These are phyloP conservation scores for Pythium aquatile DNA, from an alignment of 352 stramenopile species.

Conservation along the genomic window DNA sequence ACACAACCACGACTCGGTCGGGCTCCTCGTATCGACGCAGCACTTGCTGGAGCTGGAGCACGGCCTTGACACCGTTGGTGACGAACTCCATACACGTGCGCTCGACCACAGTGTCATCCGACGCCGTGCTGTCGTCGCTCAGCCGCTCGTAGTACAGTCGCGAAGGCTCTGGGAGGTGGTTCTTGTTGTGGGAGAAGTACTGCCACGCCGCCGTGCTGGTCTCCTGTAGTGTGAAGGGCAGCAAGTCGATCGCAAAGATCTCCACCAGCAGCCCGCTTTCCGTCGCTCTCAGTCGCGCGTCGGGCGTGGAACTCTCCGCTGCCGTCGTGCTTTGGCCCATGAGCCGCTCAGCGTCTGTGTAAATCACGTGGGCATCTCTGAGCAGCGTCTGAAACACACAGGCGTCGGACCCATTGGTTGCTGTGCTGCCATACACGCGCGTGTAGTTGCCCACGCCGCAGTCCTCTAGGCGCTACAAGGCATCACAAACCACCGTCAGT, in stretches of 20 bases:
- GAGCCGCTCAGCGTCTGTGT: conserved; percentile 6
- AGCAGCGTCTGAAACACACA: conserved; percentile 5
- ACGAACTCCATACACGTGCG: conserved; percentile 41
- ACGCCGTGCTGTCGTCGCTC: not conserved
- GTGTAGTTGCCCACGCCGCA: not conserved
- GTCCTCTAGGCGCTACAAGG: not conserved
- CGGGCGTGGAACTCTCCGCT: no score
- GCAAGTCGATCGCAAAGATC: conserved; percentile 10
- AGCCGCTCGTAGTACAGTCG: conserved; percentile 14
- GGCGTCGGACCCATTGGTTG: not conserved
- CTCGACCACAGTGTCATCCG: conserved; percentile 48
- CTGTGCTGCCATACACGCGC: no score
- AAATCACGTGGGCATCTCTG: conserved; percentile 9
- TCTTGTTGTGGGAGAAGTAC: conserved; percentile 20
- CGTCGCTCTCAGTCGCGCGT: conserved; percentile 3
- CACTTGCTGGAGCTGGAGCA: conserved; percentile 41
- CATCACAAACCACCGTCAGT: no score
- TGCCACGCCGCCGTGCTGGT: conserved; percentile 14
- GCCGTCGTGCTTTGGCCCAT: not conserved
- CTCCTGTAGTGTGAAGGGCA: conserved; percentile 13
- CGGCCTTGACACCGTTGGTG: conserved; percentile 31
- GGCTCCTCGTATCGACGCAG: conserved; percentile 34
- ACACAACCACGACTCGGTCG: conserved; percentile 45
- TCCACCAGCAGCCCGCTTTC: conserved; percentile 11
- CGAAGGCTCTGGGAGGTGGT: conserved; percentile 8